Evolutionary conservation across 768 basidiomycete genomes (phyloP).

Genomic region (Amanita rubescens): DNA sequence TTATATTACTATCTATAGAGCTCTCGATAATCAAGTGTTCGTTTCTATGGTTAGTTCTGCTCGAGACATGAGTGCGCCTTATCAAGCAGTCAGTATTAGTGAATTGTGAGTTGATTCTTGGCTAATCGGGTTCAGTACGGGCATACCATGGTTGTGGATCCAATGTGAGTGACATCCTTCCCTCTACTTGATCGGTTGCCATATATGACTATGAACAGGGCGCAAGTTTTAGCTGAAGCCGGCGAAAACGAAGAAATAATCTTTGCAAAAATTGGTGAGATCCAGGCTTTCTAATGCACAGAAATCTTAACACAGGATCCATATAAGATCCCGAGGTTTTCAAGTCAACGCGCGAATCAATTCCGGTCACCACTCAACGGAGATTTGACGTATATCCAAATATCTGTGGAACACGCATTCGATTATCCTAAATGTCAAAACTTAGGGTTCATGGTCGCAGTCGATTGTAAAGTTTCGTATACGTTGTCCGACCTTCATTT

Average conservation of each 20-base stretch:
- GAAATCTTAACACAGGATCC: neutral
- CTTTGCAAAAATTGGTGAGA: constrained; percentile 75
- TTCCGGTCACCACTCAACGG: constrained; percentile 88
- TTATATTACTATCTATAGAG: constrained; percentile 37
- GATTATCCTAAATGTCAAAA: neutral
- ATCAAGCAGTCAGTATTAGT: constrained; percentile 57
- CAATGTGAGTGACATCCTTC: constrained; percentile 48
- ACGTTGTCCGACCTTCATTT: no score
- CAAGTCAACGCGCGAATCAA: constrained; percentile 62
- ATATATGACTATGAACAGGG: constrained; percentile 40
- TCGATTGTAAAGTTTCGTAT: no score
- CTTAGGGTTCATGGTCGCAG: constrained; percentile 17
- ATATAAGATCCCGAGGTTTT: constrained; percentile 44
- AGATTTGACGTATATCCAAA: constrained; percentile 91
- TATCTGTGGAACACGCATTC: constrained; percentile 24
- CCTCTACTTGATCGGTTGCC: neutral
- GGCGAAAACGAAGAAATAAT: constrained; percentile 73
- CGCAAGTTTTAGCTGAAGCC: constrained; percentile 64
- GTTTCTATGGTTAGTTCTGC: constrained; percentile 96
- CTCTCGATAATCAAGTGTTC: constrained; percentile 95
- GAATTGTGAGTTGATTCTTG: neutral
- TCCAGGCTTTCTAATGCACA: neutral
- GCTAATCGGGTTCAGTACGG: constrained; percentile 55
- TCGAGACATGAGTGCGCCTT: constrained; percentile 69
- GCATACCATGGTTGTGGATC: constrained; percentile 87